Evolutionary conservation across 1,139 yeast genomes (phyloP).

Genomic region (Kodamaea suecica): DNA sequence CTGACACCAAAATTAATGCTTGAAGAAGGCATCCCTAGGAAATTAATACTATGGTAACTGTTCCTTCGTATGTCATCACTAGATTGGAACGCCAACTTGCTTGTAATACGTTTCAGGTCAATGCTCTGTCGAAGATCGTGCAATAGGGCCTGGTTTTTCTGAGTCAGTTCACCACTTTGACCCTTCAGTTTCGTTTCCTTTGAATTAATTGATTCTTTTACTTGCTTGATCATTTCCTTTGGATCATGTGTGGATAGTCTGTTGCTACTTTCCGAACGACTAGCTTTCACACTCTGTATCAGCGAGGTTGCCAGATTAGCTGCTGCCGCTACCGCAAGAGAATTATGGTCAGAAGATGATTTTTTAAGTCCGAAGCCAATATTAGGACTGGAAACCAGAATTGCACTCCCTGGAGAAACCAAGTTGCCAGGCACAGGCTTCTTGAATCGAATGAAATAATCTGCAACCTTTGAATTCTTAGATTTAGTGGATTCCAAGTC

Average conservation of each 20-base stretch:
- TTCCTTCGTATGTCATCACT: constrained; percentile 1
- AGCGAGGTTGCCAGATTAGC: not conserved
- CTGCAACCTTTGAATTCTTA: too few relatives aligned
- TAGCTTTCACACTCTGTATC: not conserved
- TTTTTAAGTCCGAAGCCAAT: too few relatives aligned
- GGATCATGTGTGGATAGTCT: constrained; percentile 9
- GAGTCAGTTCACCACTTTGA: constrained; percentile 10
- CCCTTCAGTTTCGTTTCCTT: constrained; percentile 11
- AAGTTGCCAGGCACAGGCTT: too few relatives aligned
- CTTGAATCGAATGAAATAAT: too few relatives aligned
- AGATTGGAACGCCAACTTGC: constrained; percentile 5
- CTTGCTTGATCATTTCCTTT: constrained; percentile 15
- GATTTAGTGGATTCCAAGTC: not conserved
- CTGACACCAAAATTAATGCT: not conserved
- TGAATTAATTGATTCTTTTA: constrained; percentile 15
- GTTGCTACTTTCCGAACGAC: constrained; percentile 2
- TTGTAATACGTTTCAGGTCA: constrained; percentile 15
- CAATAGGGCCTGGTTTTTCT: constrained; percentile 17
- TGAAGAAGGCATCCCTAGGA: not conserved
- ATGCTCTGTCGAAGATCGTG: constrained; percentile 21
- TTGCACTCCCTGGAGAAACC: too few relatives aligned
- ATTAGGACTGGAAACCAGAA: too few relatives aligned
- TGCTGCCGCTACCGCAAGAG: constrained; percentile 1
- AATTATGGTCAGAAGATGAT: too few relatives aligned
- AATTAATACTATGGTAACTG: not conserved